phyloP scores from a whole-genome alignment of 2,329 filamentous ascomycete species.

The Epichloe festucae region DNA sequence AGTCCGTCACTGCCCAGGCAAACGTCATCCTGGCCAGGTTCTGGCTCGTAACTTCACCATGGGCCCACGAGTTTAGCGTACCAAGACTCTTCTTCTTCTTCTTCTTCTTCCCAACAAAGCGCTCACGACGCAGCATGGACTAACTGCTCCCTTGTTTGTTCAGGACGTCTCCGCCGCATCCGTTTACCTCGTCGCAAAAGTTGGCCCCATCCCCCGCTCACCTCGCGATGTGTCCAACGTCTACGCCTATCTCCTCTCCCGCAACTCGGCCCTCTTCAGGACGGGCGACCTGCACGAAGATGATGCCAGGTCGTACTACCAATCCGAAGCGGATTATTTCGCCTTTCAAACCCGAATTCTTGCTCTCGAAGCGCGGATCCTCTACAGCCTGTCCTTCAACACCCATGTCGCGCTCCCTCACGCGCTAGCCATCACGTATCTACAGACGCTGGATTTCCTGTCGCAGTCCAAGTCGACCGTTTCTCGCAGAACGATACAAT shows the following conservation, averaged over 20 bases:
- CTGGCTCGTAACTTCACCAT: conserved; percentile 50
- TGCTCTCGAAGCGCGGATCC: conserved; percentile 61
- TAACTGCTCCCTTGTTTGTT: background rate
- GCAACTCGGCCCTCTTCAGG: conserved; percentile 42
- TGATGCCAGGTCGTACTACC: conserved; percentile 47
- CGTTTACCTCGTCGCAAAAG: conserved; percentile 71
- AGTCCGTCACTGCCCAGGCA: conserved; percentile 75
- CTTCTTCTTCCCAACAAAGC: background rate
- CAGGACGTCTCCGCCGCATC: conserved; percentile 72
- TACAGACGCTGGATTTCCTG: conserved; percentile 73
- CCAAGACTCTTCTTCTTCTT: conserved; percentile 6
- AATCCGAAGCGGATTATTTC: conserved; percentile 62
- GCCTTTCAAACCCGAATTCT: conserved; percentile 51
- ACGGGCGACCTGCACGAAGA: conserved; percentile 18
- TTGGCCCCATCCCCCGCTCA: conserved; percentile 58
- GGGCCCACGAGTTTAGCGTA: conserved; percentile 45
- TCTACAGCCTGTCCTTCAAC: conserved; percentile 67
- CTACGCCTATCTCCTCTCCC: conserved; percentile 66
- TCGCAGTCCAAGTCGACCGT: conserved; percentile 35
- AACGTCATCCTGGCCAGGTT: conserved; percentile 72
- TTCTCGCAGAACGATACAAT: conserved; percentile 52
- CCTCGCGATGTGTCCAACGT: conserved; percentile 73
- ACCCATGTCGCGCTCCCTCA: conserved; percentile 79
- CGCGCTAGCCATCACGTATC: conserved; percentile 76
- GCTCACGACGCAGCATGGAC: background rate